Percentiles rank a stretch among this genome's conserved stretches.
phyloP scores from a whole-genome alignment of 371 early-diverging fungal genomes.

The Thermomucor indicae-seudaticae region DNA sequence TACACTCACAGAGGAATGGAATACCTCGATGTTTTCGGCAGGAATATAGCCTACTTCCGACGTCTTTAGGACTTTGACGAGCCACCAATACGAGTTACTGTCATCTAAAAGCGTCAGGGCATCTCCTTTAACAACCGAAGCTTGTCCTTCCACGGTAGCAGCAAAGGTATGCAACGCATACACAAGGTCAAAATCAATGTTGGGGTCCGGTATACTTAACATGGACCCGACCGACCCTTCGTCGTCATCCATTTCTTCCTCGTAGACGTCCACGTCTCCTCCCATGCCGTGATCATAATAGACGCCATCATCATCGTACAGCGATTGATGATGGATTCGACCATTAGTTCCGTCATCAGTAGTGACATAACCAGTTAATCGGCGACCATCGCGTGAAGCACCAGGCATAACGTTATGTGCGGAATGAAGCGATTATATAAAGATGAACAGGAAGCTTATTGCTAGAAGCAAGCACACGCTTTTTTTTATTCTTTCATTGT shows the following conservation, averaged over 20 bases:
- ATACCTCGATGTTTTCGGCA: conserved; percentile 92
- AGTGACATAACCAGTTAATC: conserved; percentile 14
- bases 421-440: conserved; percentile 5
- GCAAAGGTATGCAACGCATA: conserved; percentile 95
- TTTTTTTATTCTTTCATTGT: background rate
- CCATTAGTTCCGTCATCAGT: background rate
- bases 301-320: conserved; percentile 44
- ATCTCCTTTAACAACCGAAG: conserved; percentile 88
- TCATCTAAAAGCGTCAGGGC: conserved; percentile 89
- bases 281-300: conserved; percentile 19
- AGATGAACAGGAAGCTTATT: background rate
- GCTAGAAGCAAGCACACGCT: background rate
- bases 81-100: conserved; percentile 98
- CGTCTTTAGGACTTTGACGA: conserved; percentile 85
- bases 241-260: conserved; percentile 32
- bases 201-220: conserved; percentile 64
- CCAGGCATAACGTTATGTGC: conserved; percentile 2
- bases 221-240: conserved; percentile 54
- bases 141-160: conserved; percentile 93
- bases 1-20: no score
- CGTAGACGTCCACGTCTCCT: conserved; percentile 36
- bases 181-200: conserved; percentile 74
- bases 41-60: conserved; percentile 95
- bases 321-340: conserved; percentile 23
- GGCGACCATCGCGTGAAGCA: conserved; percentile 3